Evolutionary conservation across 1,284 basidiomycete species (phyloP).

Genomic region (Microbotryum intermedium): DNA sequence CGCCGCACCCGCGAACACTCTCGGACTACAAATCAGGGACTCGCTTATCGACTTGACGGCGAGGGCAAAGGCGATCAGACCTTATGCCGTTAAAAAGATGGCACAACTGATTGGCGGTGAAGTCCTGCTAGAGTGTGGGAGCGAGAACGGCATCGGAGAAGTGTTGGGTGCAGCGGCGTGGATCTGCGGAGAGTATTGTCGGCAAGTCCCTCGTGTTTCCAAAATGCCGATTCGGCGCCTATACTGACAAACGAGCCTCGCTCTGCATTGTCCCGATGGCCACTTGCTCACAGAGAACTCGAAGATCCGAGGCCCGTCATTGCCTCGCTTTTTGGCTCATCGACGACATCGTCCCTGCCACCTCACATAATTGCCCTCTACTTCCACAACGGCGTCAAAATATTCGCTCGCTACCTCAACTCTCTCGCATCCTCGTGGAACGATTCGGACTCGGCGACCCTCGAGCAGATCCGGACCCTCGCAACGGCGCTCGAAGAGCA

Average conservation of each 20-base stretch:
- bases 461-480: constrained; percentile 27
- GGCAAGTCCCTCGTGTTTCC: too few relatives aligned
- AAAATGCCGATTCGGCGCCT: too few relatives aligned
- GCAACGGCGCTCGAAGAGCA: constrained; percentile 24
- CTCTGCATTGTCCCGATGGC: too few relatives aligned
- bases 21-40: constrained; percentile 21
- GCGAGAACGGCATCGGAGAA: constrained; percentile 54
- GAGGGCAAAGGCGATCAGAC: constrained; percentile 65
- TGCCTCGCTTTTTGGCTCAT: constrained; percentile 52
- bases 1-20: constrained; percentile 54
- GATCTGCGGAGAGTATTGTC: constrained; percentile 89
- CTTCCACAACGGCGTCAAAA: constrained; percentile 73
- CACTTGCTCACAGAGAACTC: constrained; percentile 34
- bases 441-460: constrained; percentile 45
- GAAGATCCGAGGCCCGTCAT: constrained; percentile 34
- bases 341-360: constrained; percentile 48
- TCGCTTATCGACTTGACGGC: constrained; percentile 80
- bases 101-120: constrained; percentile 70
- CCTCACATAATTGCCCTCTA: constrained; percentile 62
- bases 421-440: constrained; percentile 67
- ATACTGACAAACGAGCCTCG: too few relatives aligned
- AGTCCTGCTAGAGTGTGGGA: constrained; percentile 48
- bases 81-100: constrained; percentile 73
- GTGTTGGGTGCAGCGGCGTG: constrained; percentile 86
- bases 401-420: constrained; percentile 76